Conservation (phyloP, 2,329 filamentous ascomycete genomes). For the Blastomyces silverae region DNA sequence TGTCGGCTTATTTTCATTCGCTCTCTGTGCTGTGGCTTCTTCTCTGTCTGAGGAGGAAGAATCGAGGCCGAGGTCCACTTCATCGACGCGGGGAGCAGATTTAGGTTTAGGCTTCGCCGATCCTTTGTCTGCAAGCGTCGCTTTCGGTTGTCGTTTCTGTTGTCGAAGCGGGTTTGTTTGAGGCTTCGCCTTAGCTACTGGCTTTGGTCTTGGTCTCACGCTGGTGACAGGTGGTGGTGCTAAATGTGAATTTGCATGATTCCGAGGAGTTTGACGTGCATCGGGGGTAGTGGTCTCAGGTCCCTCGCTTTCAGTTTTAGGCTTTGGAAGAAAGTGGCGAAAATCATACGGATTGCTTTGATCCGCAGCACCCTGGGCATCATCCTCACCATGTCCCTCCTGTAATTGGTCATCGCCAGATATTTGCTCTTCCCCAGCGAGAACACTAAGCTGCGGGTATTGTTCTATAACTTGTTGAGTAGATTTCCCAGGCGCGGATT, state of each 20-base stretch:
- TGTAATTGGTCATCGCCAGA: conserved; percentile 31
- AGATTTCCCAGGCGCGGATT: conserved; percentile 58
- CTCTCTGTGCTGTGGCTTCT: conserved; percentile 22
- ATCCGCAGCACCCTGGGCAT: conserved; percentile 35
- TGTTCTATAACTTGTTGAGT: conserved; percentile 60
- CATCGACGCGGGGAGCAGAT: conserved; percentile 24
- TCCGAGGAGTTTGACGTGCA: conserved; percentile 29
- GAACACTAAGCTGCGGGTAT: conserved; percentile 56
- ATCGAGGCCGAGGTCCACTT: conserved; percentile 25
- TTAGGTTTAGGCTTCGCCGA: conserved; percentile 25
- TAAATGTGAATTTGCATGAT: conserved; percentile 32
- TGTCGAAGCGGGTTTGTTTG: conserved; percentile 34
- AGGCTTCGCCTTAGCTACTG: conserved; percentile 21
- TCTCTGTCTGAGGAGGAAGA: conserved; percentile 32
- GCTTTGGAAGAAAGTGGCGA: conserved; percentile 44
- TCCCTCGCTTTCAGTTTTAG: conserved; percentile 27
- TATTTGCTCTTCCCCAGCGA: conserved; percentile 33
- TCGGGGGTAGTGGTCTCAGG: conserved; percentile 36
- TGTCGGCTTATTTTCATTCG: conserved; percentile 28
- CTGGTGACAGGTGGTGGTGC: conserved; percentile 26
- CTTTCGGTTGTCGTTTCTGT: conserved; percentile 24
- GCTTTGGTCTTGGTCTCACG: conserved; percentile 26
- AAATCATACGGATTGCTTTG: conserved; percentile 45
- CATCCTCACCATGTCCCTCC: conserved; percentile 34
- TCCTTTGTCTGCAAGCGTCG: conserved; percentile 22